A percentile compares a stretch with the other conserved stretches of the same genome.
Conservation (phyloP, 805 yeast genomes). For the Saturnispora halmiae region DNA sequence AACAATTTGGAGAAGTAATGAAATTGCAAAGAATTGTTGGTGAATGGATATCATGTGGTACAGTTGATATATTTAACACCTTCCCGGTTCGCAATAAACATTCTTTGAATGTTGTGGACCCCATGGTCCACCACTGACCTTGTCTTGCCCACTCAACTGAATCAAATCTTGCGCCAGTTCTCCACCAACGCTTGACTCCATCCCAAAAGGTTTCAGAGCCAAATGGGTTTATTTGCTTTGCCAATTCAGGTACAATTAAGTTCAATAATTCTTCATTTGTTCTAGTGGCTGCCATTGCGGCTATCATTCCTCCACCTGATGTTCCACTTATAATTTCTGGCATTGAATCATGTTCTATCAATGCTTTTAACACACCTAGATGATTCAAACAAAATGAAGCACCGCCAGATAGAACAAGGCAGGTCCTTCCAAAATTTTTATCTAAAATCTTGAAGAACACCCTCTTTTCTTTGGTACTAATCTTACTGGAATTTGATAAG, state of each 20-base stretch:
- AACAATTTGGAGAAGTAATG: conserved; percentile 69
- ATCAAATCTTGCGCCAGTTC: conserved; percentile 73
- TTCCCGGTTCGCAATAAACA: conserved; percentile 62
- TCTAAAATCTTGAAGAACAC: conserved; percentile 47
- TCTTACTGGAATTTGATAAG: conserved; percentile 31
- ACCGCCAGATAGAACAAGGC: conserved; percentile 69
- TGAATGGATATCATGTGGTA: conserved; percentile 74
- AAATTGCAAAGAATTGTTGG: conserved; percentile 73
- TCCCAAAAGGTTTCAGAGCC: conserved; percentile 46
- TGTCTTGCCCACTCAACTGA: conserved; percentile 66
- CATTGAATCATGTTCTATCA: conserved; percentile 54
- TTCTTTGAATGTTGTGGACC: conserved; percentile 65
- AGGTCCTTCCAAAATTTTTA: conserved; percentile 63
- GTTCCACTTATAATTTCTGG: conserved; percentile 71
- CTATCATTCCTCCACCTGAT: conserved; percentile 73
- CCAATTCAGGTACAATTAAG: conserved; percentile 51
- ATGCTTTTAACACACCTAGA: conserved; percentile 65
- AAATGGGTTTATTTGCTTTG: conserved; percentile 59
- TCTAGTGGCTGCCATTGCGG: conserved; percentile 62
- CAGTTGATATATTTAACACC: conserved; percentile 62
- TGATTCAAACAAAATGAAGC: conserved; percentile 73
- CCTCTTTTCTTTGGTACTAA: conserved; percentile 36
- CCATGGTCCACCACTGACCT: conserved; percentile 59
- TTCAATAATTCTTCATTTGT: conserved; percentile 55
- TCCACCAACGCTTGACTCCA: conserved; percentile 58